These are phyloP conservation scores for Geotrichum siamense DNA, from an alignment of 1,139 yeast species.

Conservation along the genomic window DNA sequence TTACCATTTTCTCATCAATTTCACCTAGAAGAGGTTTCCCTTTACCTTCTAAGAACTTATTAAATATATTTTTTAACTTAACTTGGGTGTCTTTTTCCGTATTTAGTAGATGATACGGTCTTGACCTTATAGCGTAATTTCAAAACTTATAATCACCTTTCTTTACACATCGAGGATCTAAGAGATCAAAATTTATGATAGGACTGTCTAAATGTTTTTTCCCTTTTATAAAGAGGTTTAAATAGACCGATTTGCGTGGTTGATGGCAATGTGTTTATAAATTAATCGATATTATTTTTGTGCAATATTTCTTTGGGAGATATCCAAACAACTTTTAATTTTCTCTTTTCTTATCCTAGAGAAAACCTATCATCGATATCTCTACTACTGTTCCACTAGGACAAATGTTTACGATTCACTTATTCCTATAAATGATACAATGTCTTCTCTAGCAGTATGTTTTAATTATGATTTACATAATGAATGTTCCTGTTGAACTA, in stretches of 20 bases:
- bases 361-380: no score
- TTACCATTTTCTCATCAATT: conserved; percentile 3
- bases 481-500: no score
- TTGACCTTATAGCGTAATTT: conserved; percentile 2
- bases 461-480: no score
- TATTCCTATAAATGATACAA: no score
- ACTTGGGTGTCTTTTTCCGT: not conserved
- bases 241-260: conserved; percentile 8
- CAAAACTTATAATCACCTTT: not conserved
- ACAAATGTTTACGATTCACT: no score
- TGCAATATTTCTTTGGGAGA: no score
- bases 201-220: conserved; percentile 7
- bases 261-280: not conserved
- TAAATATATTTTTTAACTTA: conserved; percentile 3
- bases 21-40: not conserved
- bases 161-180: conserved; percentile 3
- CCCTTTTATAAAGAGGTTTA: conserved; percentile 18
- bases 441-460: no score
- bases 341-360: no score
- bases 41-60: not conserved
- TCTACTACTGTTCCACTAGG: no score
- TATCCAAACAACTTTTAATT: no score
- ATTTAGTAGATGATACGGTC: not conserved
- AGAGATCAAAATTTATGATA: conserved; percentile 6
- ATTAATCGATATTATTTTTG: no score